A percentile compares a stretch with the other conserved stretches of the same genome.
Conservation (phyloP, 1,139 yeast genomes). For the Candida sanyaensis region DNA sequence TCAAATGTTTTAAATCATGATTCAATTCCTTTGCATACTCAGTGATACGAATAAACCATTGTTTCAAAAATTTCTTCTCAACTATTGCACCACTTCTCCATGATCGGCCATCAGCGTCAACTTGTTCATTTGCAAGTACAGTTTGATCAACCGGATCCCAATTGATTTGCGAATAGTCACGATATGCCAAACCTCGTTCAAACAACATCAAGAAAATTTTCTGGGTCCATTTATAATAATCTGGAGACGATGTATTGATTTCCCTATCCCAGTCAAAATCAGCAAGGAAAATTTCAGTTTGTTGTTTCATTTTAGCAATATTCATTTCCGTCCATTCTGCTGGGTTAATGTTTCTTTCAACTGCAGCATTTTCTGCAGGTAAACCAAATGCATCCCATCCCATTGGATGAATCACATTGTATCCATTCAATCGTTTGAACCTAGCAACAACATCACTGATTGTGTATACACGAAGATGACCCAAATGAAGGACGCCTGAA, state of each 20-base stretch:
- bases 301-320: conserved; percentile 79
- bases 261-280: conserved; percentile 96
- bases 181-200: conserved; percentile 79
- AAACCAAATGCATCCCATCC: conserved; percentile 99
- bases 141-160: conserved; percentile 98
- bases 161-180: conserved; percentile 84
- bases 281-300: conserved; percentile 74
- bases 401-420: conserved; percentile 88
- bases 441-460: conserved; percentile 84
- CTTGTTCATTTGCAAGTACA: conserved; percentile 95
- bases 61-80: conserved; percentile 75
- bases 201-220: conserved; percentile 71
- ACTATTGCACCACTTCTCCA: conserved; percentile 98
- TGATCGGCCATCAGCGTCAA: conserved; percentile 83
- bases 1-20: conserved; percentile 58
- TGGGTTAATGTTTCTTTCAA: conserved; percentile 80
- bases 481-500: conserved; percentile 88
- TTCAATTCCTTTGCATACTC: conserved; percentile 69
- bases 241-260: conserved; percentile 83
- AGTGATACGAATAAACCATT: conserved; percentile 93
- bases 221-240: conserved; percentile 92
- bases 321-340: conserved; percentile 79
- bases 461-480: conserved; percentile 90
- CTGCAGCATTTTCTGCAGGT: conserved; percentile 98
- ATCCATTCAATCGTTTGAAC: conserved; percentile 75